Evolutionary conservation across 805 yeast genomes (phyloP), one percentile per base, ranked within the genome.

Genomic region (Candida easanensis): DNA sequence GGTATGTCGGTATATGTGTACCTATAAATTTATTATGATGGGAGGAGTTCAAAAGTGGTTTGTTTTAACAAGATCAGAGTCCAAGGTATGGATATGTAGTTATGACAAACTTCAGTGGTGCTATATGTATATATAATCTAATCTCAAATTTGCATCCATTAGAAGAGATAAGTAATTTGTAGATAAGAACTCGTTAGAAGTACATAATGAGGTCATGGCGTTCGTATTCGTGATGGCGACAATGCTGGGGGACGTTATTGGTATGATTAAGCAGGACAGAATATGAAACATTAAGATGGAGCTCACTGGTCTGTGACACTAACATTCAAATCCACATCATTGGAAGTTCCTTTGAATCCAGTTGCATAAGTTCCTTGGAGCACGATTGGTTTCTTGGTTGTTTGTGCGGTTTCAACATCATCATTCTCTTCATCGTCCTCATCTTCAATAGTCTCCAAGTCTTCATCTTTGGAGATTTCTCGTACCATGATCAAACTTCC

Each of bases 401-500:
- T 20, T 27, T 21, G 35, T n/a, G n/a, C n/a, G n/a, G n/a, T n/a
- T n/a, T 5, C 36, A 17, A 19, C 17, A 5, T 21, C 35, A 18
- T 16, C 30, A 2, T 26, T 26, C 4, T n/a, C 36, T 4, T 35
- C 36, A 10, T 25, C 21, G 2, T 34, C 48, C 8, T 41, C 42
- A n/a, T 34, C 42, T n/a, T 38, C 46, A 25, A 39, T 33, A 10
- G 18, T 39, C 19, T 39, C 41, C 8, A 39, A 20, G 6, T 44
- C 47, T 4, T 28, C 39, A 11, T 4, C 36, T 1, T 4, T 13
- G 10, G 38, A 15, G 16, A 42, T 33, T 36, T 53, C 53, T 41
- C 53, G 25, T n/a, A 42, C 28, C 15, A 36, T 23, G 6, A 50
- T 54, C 23, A 48, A 45, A n/a, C 49, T 45, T 22, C 46, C 47